Evolutionary conservation across 23 red algal genomes (phyloP).

Genomic region (Agarophyton chilense): DNA sequence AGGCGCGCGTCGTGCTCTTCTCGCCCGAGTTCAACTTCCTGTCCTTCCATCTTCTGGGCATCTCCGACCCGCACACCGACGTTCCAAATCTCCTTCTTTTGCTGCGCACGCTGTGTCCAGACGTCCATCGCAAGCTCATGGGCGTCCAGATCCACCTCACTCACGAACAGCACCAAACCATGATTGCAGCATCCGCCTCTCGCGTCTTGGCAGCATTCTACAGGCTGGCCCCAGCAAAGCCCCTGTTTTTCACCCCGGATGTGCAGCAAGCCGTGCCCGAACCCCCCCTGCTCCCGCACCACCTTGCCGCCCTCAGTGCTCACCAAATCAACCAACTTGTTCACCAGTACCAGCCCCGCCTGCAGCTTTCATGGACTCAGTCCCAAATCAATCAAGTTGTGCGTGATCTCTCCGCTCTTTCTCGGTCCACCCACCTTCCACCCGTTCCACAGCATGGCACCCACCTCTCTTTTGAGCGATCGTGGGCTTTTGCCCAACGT

Average conservation of each 20-base stretch:
- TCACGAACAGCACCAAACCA: background rate
- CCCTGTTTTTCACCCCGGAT: slow-evolving; percentile 10
- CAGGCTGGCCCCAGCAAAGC: background rate
- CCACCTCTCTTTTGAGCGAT: background rate
- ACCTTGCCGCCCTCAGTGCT: background rate
- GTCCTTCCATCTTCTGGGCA: slow-evolving; percentile 5
- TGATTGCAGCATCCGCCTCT: background rate
- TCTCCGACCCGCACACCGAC: slow-evolving; percentile 8
- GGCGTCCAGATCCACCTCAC: slow-evolving; percentile 19
- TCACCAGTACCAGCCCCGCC: background rate
- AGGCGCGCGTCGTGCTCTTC: slow-evolving; percentile 19
- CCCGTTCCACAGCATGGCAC: background rate
- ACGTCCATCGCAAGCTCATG: slow-evolving; percentile 35
- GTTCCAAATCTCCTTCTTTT: slow-evolving; percentile 18
- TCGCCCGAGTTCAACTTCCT: background rate
- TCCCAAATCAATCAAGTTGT: slow-evolving; percentile 2
- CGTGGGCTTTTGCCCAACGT: background rate
- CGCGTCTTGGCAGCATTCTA: background rate
- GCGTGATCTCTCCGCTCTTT: background rate
- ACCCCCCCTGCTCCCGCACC: background rate
- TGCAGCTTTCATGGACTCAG: background rate
- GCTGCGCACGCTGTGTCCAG: slow-evolving; percentile 1
- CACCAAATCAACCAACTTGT: background rate
- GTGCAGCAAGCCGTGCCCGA: background rate
- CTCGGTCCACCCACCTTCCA: background rate